A percentile compares a stretch with the other conserved stretches of the same genome.
phyloP scores from a whole-genome alignment of 129 eudicot species.

The carrot (Daucus carota) region DH1_v3.0 NC_030381.2:36846001-36846500 shows the following conservation, averaged over 20 bases:
- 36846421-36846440: conserved; percentile 1
- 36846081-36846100: conserved; percentile 58
- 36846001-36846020: conserved; percentile 53
- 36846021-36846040: conserved; percentile 57
- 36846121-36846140: conserved; percentile 66
- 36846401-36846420: conserved; percentile 1
- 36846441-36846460: background rate
- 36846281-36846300: conserved; percentile 16
- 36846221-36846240: background rate
- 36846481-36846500: background rate
- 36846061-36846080: conserved; percentile 47
- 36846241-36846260: background rate
- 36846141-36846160: conserved; percentile 57
- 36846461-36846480: background rate
- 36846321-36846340: conserved; percentile 51
- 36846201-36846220: background rate
- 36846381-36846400: conserved; percentile 23
- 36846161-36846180: conserved; percentile 57
- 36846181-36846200: background rate
- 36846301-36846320: conserved; percentile 66
- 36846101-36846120: conserved; percentile 45
- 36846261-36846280: background rate
- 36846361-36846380: conserved; percentile 22
- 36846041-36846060: conserved; percentile 52
- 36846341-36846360: conserved; percentile 51